Percentiles rank a stretch among this genome's conserved stretches.
phyloP scores from a whole-genome alignment of 768 basidiomycete genomes.

The button mushroom (Agaricus bisporus) region DNA sequence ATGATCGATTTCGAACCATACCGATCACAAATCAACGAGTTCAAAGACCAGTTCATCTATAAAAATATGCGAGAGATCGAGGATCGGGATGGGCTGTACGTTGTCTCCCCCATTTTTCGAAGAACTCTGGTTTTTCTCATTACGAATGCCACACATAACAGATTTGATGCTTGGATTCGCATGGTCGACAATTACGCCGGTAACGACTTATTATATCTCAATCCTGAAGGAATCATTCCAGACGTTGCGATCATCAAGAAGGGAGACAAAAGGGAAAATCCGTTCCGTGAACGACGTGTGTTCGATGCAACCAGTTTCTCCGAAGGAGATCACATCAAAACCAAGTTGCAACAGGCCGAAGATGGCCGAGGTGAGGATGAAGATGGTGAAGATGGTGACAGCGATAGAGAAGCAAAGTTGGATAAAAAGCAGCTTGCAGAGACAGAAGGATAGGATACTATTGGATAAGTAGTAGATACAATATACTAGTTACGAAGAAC shows the following conservation, averaged over 20 bases:
- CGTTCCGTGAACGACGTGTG: constrained; percentile 62
- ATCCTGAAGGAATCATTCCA: constrained; percentile 73
- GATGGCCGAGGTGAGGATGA: constrained; percentile 36
- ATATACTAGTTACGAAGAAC: background rate
- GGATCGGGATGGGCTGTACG: constrained; percentile 70
- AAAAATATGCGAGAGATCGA: constrained; percentile 83
- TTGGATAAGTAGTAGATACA: background rate
- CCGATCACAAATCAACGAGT: constrained; percentile 62
- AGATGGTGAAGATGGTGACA: constrained; percentile 33
- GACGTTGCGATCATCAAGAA: constrained; percentile 58
- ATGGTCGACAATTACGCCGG: constrained; percentile 72
- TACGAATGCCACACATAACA: constrained; percentile 19
- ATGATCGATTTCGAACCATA: constrained; percentile 68
- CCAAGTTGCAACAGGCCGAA: constrained; percentile 26
- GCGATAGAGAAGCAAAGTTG: constrained; percentile 32
- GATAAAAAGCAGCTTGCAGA: constrained; percentile 42
- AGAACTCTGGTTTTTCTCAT: background rate
- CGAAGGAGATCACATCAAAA: constrained; percentile 23
- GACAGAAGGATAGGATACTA: constrained; percentile 36
- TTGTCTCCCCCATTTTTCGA: background rate
- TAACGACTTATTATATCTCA: constrained; percentile 73
- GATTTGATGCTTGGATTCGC: constrained; percentile 83
- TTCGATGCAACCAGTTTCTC: constrained; percentile 62
- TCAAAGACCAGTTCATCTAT: constrained; percentile 86
- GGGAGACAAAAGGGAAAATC: constrained; percentile 47